Percentiles rank a stretch among this genome's conserved stretches.
phyloP scores from a whole-genome alignment of 345 rosid species.

The Linum lewisii region DNA sequence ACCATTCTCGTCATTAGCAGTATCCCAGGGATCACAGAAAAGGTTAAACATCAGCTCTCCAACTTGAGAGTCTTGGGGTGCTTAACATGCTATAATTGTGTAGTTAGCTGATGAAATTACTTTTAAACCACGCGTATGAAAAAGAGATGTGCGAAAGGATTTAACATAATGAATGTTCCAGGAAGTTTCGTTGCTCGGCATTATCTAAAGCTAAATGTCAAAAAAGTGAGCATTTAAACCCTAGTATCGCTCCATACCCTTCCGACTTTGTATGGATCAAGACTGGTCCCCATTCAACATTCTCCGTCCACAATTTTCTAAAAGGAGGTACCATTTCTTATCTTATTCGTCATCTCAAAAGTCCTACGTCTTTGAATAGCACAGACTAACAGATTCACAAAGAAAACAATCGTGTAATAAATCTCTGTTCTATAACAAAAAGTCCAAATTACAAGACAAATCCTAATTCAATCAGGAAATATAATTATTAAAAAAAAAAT shows the following conservation, averaged over 20 bases:
- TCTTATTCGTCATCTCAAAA: background rate
- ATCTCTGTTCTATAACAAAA: no score
- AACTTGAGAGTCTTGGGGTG: background rate
- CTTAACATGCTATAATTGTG: no score
- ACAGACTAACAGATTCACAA: background rate
- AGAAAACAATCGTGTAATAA: background rate
- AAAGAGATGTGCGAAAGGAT: background rate
- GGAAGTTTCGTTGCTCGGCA: constrained; percentile 26
- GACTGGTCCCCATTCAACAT: background rate
- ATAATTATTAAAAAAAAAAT: no score
- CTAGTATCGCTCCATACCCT: background rate
- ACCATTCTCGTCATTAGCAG: background rate
- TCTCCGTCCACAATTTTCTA: background rate
- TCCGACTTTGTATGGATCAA: background rate
- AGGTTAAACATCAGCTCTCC: background rate
- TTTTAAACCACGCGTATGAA: no score
- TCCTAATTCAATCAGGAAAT: no score
- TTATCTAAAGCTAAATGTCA: background rate
- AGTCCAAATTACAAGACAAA: no score
- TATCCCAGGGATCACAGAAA: background rate
- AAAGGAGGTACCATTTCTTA: background rate
- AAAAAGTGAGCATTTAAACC: background rate
- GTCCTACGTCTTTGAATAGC: background rate
- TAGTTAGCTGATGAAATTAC: no score
- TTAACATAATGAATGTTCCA: constrained; percentile 32